Percentiles rank a stretch among this genome's conserved stretches.
phyloP scores from a whole-genome alignment of 805 yeast species.

The Debaryomyces prosopidis region DNA sequence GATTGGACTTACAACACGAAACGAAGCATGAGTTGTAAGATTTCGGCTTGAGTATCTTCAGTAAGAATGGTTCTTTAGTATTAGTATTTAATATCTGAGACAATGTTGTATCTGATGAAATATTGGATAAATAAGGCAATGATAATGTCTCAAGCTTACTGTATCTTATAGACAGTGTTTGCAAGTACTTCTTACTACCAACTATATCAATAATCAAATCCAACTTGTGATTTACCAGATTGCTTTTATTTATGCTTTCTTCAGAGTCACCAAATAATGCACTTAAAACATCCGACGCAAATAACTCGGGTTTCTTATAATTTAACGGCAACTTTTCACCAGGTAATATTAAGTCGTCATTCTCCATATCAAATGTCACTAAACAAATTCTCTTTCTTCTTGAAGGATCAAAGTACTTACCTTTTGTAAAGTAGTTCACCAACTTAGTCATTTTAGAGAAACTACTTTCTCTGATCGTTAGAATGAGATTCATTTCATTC shows the following conservation, averaged over 20 bases:
- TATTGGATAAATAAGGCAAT: slow-evolving; percentile 25
- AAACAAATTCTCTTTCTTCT: slow-evolving; percentile 21
- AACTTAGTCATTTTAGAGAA: slow-evolving; percentile 19
- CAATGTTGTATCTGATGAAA: slow-evolving; percentile 13
- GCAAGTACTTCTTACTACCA: slow-evolving; percentile 41
- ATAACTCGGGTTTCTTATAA: slow-evolving; percentile 38
- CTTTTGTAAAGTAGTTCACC: slow-evolving; percentile 16
- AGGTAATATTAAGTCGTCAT: slow-evolving; percentile 34
- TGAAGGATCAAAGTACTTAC: slow-evolving; percentile 21
- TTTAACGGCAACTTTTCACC: slow-evolving; percentile 34
- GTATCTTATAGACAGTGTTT: slow-evolving; percentile 26
- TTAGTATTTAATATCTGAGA: slow-evolving; percentile 26
- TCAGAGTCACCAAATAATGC: slow-evolving; percentile 25
- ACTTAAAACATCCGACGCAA: slow-evolving; percentile 38
- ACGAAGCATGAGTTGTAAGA: slow-evolving; percentile 28
- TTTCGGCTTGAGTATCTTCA: slow-evolving; percentile 40
- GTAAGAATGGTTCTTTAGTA: slow-evolving; percentile 31
- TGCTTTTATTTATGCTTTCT: slow-evolving; percentile 18
- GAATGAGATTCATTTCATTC: slow-evolving; percentile 26
- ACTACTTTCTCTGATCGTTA: slow-evolving; percentile 28
- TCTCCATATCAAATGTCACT: slow-evolving; percentile 33
- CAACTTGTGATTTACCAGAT: slow-evolving; percentile 26
- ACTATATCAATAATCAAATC: slow-evolving; percentile 40
- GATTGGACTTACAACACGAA: slow-evolving; percentile 34
- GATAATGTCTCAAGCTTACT: slow-evolving; percentile 27